Percentiles rank a stretch among this genome's conserved stretches.
phyloP scores from a whole-genome alignment of 1,284 basidiomycete genomes.

The Ceratorhiza oryzae-sativae region DNA sequence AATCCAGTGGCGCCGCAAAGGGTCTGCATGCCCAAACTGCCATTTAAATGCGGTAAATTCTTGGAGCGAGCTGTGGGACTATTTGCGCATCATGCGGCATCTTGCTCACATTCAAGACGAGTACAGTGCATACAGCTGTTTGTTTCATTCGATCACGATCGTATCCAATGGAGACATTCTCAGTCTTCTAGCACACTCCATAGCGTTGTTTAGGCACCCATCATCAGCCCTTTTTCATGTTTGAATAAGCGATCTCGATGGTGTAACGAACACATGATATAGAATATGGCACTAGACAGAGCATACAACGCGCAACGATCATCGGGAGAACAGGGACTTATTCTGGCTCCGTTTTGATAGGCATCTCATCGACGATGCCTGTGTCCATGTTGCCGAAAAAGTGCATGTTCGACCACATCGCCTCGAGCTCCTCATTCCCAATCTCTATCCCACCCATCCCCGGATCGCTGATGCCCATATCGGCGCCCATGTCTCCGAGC shows the following conservation, averaged over 20 bases:
- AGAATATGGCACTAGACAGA: not conserved
- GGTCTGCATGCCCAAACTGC: not conserved
- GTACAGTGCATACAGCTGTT: not conserved
- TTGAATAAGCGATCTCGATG: not conserved
- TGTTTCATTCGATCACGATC: not conserved
- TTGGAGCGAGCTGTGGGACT: not conserved
- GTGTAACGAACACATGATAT: not conserved
- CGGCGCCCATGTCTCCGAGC: conserved; percentile 17
- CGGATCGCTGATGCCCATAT: conserved; percentile 2
- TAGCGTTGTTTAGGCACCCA: not conserved
- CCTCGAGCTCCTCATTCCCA: conserved; percentile 12
- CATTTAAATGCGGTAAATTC: not conserved
- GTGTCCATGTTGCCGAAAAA: conserved; percentile 7
- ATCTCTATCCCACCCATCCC: conserved; percentile 19
- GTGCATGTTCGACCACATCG: conserved; percentile 25
- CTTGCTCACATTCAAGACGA: not conserved
- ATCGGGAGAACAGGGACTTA: conserved; percentile 24
- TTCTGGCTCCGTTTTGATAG: conserved; percentile 36
- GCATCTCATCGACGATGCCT: conserved; percentile 8
- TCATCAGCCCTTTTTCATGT: not conserved
- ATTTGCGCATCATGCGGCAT: not conserved
- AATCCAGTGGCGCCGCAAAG: not conserved
- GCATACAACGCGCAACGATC: not conserved
- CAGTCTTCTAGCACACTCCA: not conserved
- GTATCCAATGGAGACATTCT: conserved; percentile 6